Evolutionary conservation across 2,329 filamentous ascomycete species (phyloP).

Genomic region (Fusarium domesticum): DNA sequence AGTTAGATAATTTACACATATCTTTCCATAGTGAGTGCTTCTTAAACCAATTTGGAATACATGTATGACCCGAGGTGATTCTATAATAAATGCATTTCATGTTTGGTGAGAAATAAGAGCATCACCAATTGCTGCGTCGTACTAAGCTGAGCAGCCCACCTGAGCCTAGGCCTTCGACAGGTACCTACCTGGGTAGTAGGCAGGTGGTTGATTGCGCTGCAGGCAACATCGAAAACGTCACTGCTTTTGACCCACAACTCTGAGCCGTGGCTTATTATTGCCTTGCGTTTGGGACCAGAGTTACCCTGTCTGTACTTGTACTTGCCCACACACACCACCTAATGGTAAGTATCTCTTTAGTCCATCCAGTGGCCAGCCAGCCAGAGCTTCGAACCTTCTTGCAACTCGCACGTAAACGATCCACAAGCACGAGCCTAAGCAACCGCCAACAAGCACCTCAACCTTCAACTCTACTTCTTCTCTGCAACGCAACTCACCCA

Average conservation of each 20-base stretch:
- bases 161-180: no score
- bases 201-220: conserved; percentile 10
- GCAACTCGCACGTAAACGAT: not conserved
- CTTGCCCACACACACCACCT: conserved; percentile 11
- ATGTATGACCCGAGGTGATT: no score
- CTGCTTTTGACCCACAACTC: conserved; percentile 25
- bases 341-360: conserved; percentile 19
- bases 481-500: conserved; percentile 6
- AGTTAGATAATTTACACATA: no score
- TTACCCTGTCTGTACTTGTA: conserved; percentile 19
- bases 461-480: conserved; percentile 15
- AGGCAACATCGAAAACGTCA: conserved; percentile 39
- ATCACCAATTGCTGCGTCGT: no score
- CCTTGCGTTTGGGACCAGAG: conserved; percentile 2
- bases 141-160: no score
- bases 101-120: no score
- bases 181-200: no score
- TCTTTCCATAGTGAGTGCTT: no score
- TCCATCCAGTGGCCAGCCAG: conserved; percentile 17
- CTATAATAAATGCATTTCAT: no score
- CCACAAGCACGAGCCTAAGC: not conserved
- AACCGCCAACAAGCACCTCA: conserved; percentile 19
- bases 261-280: conserved; percentile 17
- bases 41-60: no score
- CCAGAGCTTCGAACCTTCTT: not conserved